Percentiles rank a stretch among this genome's conserved stretches.
phyloP scores from a whole-genome alignment of 2,329 filamentous ascomycete species.

The Clonostachys byssicola region DNA sequence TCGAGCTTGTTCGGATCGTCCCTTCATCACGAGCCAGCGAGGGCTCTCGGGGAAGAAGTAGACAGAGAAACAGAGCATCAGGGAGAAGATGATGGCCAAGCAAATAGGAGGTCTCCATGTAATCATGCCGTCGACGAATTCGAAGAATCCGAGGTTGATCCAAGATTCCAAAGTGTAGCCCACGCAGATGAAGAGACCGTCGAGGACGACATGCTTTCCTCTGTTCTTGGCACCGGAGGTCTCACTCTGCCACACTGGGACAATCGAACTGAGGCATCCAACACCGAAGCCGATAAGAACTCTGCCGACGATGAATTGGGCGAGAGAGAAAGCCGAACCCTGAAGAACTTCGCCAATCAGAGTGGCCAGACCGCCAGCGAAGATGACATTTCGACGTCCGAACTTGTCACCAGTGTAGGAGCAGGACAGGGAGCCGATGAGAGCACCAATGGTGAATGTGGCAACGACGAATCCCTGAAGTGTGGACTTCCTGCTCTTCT shows the following conservation, averaged over 20 bases:
- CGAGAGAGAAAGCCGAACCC: slow-evolving; percentile 36
- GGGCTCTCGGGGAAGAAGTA: slow-evolving; percentile 28
- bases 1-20: slow-evolving; percentile 19
- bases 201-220: slow-evolving; percentile 39
- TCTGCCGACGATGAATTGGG: slow-evolving; percentile 31
- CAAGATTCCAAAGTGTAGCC: slow-evolving; percentile 34
- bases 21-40: slow-evolving; percentile 27
- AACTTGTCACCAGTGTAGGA: slow-evolving; percentile 50
- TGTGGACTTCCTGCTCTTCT: slow-evolving; percentile 35
- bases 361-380: slow-evolving; percentile 46
- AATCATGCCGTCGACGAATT: slow-evolving; percentile 16
- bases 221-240: slow-evolving; percentile 42
- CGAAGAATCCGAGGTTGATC: slow-evolving; percentile 39
- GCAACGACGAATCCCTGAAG: slow-evolving; percentile 40
- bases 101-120: slow-evolving; percentile 27
- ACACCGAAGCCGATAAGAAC: slow-evolving; percentile 49
- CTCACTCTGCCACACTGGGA: slow-evolving; percentile 52
- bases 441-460: slow-evolving; percentile 52
- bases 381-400: slow-evolving; percentile 51
- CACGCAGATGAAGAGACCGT: slow-evolving; percentile 43
- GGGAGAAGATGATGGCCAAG: slow-evolving; percentile 22
- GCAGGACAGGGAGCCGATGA: slow-evolving; percentile 40
- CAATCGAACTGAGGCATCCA: slow-evolving; percentile 45
- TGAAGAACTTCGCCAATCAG: slow-evolving; percentile 50
- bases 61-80: slow-evolving; percentile 22